Percentiles rank a stretch among this genome's conserved stretches.
phyloP scores from a whole-genome alignment of 192 early-diverging fungal genomes.

The Radiomyces spectabilis region DNA sequence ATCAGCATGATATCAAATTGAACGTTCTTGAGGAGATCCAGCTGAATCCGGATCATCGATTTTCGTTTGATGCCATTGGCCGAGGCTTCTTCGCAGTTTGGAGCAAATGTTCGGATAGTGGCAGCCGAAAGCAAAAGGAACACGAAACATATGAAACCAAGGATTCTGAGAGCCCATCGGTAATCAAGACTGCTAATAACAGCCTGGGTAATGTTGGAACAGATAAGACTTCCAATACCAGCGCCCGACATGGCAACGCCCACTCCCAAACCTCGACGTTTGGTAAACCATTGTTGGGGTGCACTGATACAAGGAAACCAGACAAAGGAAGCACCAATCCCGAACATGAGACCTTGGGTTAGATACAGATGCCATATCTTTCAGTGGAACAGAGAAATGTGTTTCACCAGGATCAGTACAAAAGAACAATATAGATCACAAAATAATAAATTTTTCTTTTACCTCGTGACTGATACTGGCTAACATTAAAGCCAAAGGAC shows the following conservation, averaged over 20 bases:
- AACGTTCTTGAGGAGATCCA: no score
- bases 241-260: constrained; percentile 31
- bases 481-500: constrained; percentile 33
- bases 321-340: constrained; percentile 32
- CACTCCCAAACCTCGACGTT: constrained; percentile 27
- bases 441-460: background rate
- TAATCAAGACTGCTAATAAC: constrained; percentile 54
- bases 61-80: no score
- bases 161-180: constrained; percentile 58
- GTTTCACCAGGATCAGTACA: no score
- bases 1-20: constrained; percentile 27
- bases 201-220: constrained; percentile 49
- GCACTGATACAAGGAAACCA: constrained; percentile 30
- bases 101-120: no score
- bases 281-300: constrained; percentile 30
- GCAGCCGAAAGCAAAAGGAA: no score
- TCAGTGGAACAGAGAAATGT: no score
- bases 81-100: no score
- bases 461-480: constrained; percentile 29
- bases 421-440: no score
- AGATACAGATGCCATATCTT: constrained; percentile 57
- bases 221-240: constrained; percentile 28
- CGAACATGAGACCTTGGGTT: constrained; percentile 29
- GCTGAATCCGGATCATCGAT: no score
- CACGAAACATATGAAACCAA: constrained; percentile 47